Conservation (phyloP, 2,329 filamentous ascomycete species). For the Cytospora piceae region DNA sequence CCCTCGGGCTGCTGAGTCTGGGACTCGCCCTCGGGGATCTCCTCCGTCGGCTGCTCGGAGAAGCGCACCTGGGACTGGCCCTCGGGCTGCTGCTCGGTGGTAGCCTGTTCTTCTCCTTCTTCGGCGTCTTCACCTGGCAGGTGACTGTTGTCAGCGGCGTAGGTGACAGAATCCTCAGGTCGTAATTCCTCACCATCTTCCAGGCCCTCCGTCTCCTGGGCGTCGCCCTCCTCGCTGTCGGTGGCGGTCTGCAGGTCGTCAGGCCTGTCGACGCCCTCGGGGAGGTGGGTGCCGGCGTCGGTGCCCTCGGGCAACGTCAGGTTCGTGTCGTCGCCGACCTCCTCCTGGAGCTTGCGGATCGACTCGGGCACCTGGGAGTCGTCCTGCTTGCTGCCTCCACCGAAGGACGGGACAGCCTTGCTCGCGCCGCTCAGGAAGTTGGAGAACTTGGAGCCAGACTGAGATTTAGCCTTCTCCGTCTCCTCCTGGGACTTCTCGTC, state of each 20-base stretch:
- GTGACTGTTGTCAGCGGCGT: slow-evolving; percentile 30
- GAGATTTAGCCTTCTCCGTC: slow-evolving; percentile 10
- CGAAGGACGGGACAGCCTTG: slow-evolving; percentile 23
- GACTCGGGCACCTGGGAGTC: slow-evolving; percentile 22
- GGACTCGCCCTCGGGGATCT: slow-evolving; percentile 10
- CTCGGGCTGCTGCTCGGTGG: slow-evolving; percentile 4
- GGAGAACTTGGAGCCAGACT: slow-evolving; percentile 24
- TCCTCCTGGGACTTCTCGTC: slow-evolving; percentile 16
- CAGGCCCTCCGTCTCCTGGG: slow-evolving; percentile 7
- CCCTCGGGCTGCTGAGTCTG: slow-evolving; percentile 14
- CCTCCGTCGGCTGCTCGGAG: slow-evolving; percentile 6
- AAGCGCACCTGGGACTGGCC: slow-evolving; percentile 4
- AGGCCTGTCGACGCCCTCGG: slow-evolving; percentile 27
- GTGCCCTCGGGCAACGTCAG: slow-evolving; percentile 27
- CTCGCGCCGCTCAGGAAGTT: slow-evolving; percentile 28
- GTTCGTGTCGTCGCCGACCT: slow-evolving; percentile 29
- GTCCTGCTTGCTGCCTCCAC: slow-evolving; percentile 26
- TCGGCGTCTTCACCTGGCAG: slow-evolving; percentile 8
- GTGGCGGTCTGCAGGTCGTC: slow-evolving; percentile 16
- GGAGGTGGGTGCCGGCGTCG: slow-evolving; percentile 27
- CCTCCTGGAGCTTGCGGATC: slow-evolving; percentile 27
- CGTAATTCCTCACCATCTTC: slow-evolving; percentile 23
- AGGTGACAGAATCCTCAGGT: slow-evolving; percentile 30
- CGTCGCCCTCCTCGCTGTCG: slow-evolving; percentile 8
- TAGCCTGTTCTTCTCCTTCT: background rate